A percentile compares a stretch with the other conserved stretches of the same genome.
phyloP scores from a whole-genome alignment of 2,329 filamentous ascomycete genomes.

The Fusarium nanum region DNA sequence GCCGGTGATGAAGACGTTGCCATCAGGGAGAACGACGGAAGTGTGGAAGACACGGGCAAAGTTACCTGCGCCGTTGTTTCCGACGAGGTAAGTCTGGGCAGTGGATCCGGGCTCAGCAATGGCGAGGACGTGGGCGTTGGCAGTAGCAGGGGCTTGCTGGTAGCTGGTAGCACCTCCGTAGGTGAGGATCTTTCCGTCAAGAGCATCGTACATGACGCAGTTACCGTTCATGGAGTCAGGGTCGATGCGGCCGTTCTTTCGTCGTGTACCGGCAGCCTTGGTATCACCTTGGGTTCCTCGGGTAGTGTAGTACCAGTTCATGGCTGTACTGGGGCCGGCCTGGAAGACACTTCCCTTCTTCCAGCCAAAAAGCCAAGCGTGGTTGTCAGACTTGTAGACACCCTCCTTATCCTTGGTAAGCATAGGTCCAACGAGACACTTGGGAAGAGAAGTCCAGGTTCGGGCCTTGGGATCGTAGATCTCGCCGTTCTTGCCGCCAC shows the following conservation, averaged over 20 bases:
- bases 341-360: constrained; percentile 65
- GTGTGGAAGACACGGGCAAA: constrained; percentile 57
- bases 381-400: constrained; percentile 56
- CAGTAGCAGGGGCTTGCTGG: constrained; percentile 53
- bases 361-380: constrained; percentile 48
- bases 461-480: constrained; percentile 30
- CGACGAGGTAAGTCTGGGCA: constrained; percentile 20
- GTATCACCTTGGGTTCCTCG: constrained; percentile 39
- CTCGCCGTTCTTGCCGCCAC: constrained; percentile 35
- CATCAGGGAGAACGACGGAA: constrained; percentile 62
- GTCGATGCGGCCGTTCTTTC: constrained; percentile 50
- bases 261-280: constrained; percentile 45
- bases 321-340: constrained; percentile 62
- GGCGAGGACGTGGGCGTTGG: constrained; percentile 62
- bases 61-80: constrained; percentile 19
- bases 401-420: constrained; percentile 56
- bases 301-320: constrained; percentile 66
- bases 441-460: constrained; percentile 33
- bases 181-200: constrained; percentile 67
- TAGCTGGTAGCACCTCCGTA: constrained; percentile 63
- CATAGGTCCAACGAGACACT: constrained; percentile 59
- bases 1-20: constrained; percentile 60
- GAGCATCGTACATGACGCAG: constrained; percentile 68
- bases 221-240: constrained; percentile 66
- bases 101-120: constrained; percentile 48